Evolutionary conservation across 2,329 filamentous ascomycete genomes (phyloP).

Genomic region (Aureobasidium uvarum): DNA sequence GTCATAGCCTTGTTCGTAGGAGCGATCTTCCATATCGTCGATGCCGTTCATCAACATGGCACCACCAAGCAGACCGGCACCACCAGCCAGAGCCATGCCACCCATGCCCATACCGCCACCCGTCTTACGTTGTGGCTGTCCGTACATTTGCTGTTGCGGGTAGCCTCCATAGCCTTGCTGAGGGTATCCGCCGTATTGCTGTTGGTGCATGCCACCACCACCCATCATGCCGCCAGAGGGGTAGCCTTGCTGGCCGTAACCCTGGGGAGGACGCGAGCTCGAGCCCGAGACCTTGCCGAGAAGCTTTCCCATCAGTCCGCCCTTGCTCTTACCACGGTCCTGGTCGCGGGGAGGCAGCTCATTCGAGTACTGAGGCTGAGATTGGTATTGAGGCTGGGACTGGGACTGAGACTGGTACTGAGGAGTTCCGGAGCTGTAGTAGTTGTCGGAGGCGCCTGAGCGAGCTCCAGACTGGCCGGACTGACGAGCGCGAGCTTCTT

Average conservation of each 20-base stretch:
- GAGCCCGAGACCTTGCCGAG: slow-evolving; percentile 46
- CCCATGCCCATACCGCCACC: slow-evolving; percentile 37
- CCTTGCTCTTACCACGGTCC: slow-evolving; percentile 44
- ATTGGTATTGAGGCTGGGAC: slow-evolving; percentile 17
- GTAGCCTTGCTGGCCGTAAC: slow-evolving; percentile 32
- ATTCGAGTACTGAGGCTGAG: slow-evolving; percentile 33
- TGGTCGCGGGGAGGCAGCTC: slow-evolving; percentile 38
- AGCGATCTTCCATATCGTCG: slow-evolving; percentile 54
- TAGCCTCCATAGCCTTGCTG: slow-evolving; percentile 35
- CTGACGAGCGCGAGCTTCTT: slow-evolving; percentile 58
- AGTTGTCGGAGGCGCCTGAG: slow-evolving; percentile 48
- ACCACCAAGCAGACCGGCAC: slow-evolving; percentile 76
- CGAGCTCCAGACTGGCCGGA: slow-evolving; percentile 36
- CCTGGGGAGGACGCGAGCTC: slow-evolving; percentile 27
- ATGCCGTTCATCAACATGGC: slow-evolving; percentile 65
- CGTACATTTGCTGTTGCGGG: slow-evolving; percentile 33
- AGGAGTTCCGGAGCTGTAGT: slow-evolving; percentile 42
- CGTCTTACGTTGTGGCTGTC: slow-evolving; percentile 47
- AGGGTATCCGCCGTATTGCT: slow-evolving; percentile 29
- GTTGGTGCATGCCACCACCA: slow-evolving; percentile 32
- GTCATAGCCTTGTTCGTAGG: slow-evolving; percentile 53
- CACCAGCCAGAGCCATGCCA: slow-evolving; percentile 58
- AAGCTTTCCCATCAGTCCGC: slow-evolving; percentile 54
- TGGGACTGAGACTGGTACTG: slow-evolving; percentile 20
- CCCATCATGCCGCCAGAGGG: slow-evolving; percentile 32